Evolutionary conservation across 305 asterid species (phyloP).

Genomic region (Solanum hybrid): DNA sequence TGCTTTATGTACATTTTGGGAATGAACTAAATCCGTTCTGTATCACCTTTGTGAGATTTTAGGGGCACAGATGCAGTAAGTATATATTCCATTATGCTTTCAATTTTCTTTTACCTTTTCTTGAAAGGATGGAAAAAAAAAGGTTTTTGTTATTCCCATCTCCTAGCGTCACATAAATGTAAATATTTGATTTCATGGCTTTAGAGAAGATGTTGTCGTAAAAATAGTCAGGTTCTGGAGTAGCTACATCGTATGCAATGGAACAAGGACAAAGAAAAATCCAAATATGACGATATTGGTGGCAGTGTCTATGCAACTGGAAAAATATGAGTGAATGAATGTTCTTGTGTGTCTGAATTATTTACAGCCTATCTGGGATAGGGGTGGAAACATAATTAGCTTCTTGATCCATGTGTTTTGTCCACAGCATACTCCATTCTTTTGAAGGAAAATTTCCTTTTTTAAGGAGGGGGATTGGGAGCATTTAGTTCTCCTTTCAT

Average conservation of each 20-base stretch:
- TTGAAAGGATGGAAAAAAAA: not conserved
- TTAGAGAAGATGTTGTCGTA: not conserved
- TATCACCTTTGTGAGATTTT: not conserved
- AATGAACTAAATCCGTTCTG: not conserved
- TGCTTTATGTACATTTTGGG: not conserved
- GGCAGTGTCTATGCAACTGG: not conserved
- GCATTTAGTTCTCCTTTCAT: not conserved
- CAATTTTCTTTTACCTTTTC: not conserved
- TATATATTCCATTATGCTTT: not conserved
- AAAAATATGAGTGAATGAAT: not conserved
- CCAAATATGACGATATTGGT: not conserved
- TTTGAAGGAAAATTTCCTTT: not conserved
- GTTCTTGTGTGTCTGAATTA: not conserved
- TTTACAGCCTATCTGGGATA: not conserved
- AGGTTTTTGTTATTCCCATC: not conserved
- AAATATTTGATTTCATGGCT: not conserved
- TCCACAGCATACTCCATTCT: not conserved
- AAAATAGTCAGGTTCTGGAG: not conserved
- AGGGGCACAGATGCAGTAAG: not conserved
- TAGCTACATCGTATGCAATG: not conserved
- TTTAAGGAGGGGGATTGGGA: not conserved
- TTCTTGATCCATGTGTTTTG: not conserved
- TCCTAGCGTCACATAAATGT: not conserved
- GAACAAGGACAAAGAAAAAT: not conserved
- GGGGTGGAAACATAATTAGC: not conserved